phyloP scores from a whole-genome alignment of 2,329 filamentous ascomycete species.

The Penicillium sp. region DNA sequence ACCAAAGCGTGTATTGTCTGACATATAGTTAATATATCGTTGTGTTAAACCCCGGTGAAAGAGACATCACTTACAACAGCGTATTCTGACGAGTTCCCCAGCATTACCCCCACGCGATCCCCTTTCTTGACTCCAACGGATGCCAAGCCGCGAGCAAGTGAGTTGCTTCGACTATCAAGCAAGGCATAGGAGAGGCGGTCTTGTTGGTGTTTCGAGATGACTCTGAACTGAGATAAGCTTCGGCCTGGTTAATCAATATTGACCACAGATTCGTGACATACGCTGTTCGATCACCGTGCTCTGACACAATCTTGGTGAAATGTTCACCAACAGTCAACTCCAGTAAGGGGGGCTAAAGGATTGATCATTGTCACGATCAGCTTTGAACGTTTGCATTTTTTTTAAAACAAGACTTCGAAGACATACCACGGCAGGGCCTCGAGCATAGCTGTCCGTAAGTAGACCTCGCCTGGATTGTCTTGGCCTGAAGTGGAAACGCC shows the following conservation, averaged over 20 bases:
- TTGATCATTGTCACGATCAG: not conserved
- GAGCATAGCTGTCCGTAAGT: constrained; percentile 20
- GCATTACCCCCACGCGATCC: constrained; percentile 74
- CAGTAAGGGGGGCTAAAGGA: constrained; percentile 39
- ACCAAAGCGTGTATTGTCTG: constrained; percentile 74
- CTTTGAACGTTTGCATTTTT: not conserved
- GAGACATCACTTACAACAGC: constrained; percentile 53
- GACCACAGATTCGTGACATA: constrained; percentile 29
- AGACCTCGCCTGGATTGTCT: constrained; percentile 9
- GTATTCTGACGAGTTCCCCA: constrained; percentile 81
- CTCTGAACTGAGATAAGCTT: constrained; percentile 30
- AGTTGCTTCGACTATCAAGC: constrained; percentile 71
- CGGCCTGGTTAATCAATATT: not conserved
- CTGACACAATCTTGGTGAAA: constrained; percentile 39
- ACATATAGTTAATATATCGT: not conserved
- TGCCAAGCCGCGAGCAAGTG: constrained; percentile 63
- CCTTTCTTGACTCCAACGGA: constrained; percentile 71
- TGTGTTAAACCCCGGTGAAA: not conserved
- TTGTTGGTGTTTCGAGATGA: constrained; percentile 58
- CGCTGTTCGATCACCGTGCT: constrained; percentile 47
- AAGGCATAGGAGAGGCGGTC: constrained; percentile 63
- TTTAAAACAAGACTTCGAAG: not conserved
- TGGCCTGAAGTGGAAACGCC: not conserved
- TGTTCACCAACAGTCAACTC: constrained; percentile 45
- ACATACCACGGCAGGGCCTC: constrained; percentile 20